phyloP scores from a whole-genome alignment of 306 rosid genomes.

The Cucurbita argyrosperma region DNA sequence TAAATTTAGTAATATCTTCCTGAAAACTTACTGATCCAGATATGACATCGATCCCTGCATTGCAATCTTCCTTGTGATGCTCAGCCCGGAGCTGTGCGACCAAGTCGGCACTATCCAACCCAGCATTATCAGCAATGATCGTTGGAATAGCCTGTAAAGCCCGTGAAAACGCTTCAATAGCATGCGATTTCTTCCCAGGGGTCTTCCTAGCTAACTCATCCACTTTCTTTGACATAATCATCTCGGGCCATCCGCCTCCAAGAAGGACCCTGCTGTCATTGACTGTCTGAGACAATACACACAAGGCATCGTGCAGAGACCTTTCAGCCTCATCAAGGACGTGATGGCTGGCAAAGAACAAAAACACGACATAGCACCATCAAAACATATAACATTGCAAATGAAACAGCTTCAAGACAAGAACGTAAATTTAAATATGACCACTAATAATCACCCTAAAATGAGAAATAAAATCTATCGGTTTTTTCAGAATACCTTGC shows the following conservation, averaged over 20 bases:
- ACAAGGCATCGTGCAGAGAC: conserved; percentile 94
- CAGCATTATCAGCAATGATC: conserved; percentile 92
- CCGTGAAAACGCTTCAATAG: conserved; percentile 86
- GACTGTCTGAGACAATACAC: conserved; percentile 90
- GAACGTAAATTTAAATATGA: neutral
- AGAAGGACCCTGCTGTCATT: conserved; percentile 87
- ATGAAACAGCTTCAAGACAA: neutral
- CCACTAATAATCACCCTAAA: neutral
- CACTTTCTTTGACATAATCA: conserved; percentile 86
- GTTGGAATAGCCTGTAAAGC: conserved; percentile 85
- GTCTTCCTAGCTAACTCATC: conserved; percentile 85
- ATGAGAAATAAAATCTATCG: neutral
- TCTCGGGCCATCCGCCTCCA: conserved; percentile 99
- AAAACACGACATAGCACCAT: neutral
- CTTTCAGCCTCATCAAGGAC: conserved; percentile 97
- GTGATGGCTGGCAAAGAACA: conserved; percentile 54
- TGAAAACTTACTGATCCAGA: conserved; percentile 65
- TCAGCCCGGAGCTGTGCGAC: conserved; percentile 89
- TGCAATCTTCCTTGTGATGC: conserved; percentile 78
- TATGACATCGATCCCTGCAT: conserved; percentile 83
- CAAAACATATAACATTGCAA: neutral
- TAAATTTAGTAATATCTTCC: neutral
- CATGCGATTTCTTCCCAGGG: conserved; percentile 92
- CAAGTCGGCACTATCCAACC: conserved; percentile 95
- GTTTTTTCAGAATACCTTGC: conserved; percentile 45